Evolutionary conservation across 2,329 filamentous ascomycete genomes (phyloP).

Genomic region (Knufia petricola): DNA sequence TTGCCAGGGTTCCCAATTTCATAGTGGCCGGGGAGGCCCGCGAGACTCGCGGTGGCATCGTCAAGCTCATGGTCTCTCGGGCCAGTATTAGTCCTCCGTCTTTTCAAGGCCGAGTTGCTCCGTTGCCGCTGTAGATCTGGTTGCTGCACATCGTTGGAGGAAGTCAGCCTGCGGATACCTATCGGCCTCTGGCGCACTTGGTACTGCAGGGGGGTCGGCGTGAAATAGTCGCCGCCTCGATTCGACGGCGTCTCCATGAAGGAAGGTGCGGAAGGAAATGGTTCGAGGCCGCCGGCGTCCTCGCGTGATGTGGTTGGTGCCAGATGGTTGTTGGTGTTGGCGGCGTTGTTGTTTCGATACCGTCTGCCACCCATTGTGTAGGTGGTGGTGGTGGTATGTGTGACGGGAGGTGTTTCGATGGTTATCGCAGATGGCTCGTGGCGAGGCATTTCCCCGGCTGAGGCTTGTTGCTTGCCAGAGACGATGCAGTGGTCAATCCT

Average conservation of each 20-base stretch:
- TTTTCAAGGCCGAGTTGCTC: slow-evolving; percentile 16
- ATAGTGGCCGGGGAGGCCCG: slow-evolving; percentile 7
- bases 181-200: slow-evolving; percentile 15
- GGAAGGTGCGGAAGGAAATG: slow-evolving; percentile 1
- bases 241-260: neutral
- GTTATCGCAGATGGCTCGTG: slow-evolving; percentile 3
- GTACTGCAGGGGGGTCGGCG: neutral
- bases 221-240: neutral
- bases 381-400: neutral
- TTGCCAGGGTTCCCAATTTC: slow-evolving; percentile 2
- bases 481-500: too few relatives aligned
- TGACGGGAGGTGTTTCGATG: slow-evolving; percentile 3
- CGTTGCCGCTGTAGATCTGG: slow-evolving; percentile 13
- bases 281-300: slow-evolving; percentile 1
- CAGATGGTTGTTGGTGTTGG: neutral
- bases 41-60: slow-evolving; percentile 8
- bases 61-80: slow-evolving; percentile 11
- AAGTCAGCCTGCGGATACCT: slow-evolving; percentile 19
- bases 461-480: too few relatives aligned
- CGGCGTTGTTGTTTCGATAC: neutral
- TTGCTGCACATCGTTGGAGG: slow-evolving; percentile 9
- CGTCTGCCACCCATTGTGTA: slow-evolving; percentile 4
- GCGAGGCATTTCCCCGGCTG: slow-evolving; percentile 2
- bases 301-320: slow-evolving; percentile 10
- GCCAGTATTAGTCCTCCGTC: slow-evolving; percentile 12